Percentiles rank a stretch among this genome's conserved stretches.
phyloP scores from a whole-genome alignment of 2,329 filamentous ascomycete genomes.

The Fusarium tupiense region DNA sequence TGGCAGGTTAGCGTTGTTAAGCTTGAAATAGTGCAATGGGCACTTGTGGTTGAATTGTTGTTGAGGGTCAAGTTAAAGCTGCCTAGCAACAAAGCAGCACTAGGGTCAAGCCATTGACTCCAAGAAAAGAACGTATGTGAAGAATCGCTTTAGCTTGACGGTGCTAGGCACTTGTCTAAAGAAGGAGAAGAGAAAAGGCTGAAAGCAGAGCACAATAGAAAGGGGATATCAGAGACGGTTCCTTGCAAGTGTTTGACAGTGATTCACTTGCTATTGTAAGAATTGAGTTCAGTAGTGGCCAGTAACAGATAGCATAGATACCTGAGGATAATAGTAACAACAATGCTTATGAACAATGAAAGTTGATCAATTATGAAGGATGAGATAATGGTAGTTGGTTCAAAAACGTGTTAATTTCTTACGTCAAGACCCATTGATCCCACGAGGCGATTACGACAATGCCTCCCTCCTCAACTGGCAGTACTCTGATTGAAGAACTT shows the following conservation, averaged over 20 bases:
- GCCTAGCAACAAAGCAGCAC: not conserved
- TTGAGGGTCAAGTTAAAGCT: not conserved
- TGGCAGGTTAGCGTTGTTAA: not conserved
- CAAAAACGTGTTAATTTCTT: not conserved
- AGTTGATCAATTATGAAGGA: not conserved
- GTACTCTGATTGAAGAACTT: not conserved
- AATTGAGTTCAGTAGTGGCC: not conserved
- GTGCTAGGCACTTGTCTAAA: constrained; percentile 4
- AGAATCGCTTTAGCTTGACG: not conserved
- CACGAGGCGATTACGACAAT: not conserved
- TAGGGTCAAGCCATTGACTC: not conserved
- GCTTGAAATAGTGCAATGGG: not conserved
- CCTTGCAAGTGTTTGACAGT: not conserved
- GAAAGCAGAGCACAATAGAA: not conserved
- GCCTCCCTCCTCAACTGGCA: not conserved
- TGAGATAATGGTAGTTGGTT: not conserved
- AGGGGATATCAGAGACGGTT: not conserved
- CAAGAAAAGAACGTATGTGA: not conserved
- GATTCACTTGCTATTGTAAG: not conserved
- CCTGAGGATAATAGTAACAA: not conserved
- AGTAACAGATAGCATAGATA: not conserved
- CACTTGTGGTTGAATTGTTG: not conserved
- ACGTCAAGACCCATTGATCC: not conserved
- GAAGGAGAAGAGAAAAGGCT: not conserved
- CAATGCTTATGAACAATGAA: not conserved